Conservation (phyloP, 192 early-diverging fungal genomes). For the Haplosporangium gracile region DNA sequence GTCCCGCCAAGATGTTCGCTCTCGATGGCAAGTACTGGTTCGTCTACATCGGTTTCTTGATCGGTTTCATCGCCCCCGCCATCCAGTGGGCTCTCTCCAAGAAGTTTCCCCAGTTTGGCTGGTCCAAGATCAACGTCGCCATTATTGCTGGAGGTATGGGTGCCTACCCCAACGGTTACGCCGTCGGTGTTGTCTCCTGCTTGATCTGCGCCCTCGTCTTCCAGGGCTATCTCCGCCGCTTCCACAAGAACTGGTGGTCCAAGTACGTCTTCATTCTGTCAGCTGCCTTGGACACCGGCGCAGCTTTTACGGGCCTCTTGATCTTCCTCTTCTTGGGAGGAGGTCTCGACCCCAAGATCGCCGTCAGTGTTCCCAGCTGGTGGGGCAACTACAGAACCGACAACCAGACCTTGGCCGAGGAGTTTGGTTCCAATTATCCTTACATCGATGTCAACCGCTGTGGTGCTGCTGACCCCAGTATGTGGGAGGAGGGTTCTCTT, state of each 20-base stretch:
- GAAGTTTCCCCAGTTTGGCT: slow-evolving; percentile 58
- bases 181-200: slow-evolving; percentile 40
- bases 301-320: slow-evolving; percentile 60
- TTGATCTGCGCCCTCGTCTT: slow-evolving; percentile 57
- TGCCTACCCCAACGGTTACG: slow-evolving; percentile 62
- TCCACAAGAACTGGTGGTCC: slow-evolving; percentile 62
- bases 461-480: slow-evolving; percentile 12
- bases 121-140: slow-evolving; percentile 65
- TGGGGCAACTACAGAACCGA: slow-evolving; percentile 33
- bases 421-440: slow-evolving; percentile 4
- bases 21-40: slow-evolving; percentile 54
- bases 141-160: slow-evolving; percentile 61
- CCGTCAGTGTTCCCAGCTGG: slow-evolving; percentile 17
- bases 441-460: slow-evolving; percentile 32
- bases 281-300: slow-evolving; percentile 74
- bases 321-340: slow-evolving; percentile 66
- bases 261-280: slow-evolving; percentile 79
- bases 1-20: slow-evolving; percentile 71
- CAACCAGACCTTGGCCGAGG: neutral
- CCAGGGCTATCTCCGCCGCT: slow-evolving; percentile 62
- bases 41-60: slow-evolving; percentile 49
- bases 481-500: neutral
- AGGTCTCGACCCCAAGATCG: slow-evolving; percentile 39
- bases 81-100: slow-evolving; percentile 66
- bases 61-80: slow-evolving; percentile 64